Evolutionary conservation across 139 green algal genomes (phyloP), one percentile per base, ranked within the genome.

Genomic region (Limnomonas spitsbergensis): DNA sequence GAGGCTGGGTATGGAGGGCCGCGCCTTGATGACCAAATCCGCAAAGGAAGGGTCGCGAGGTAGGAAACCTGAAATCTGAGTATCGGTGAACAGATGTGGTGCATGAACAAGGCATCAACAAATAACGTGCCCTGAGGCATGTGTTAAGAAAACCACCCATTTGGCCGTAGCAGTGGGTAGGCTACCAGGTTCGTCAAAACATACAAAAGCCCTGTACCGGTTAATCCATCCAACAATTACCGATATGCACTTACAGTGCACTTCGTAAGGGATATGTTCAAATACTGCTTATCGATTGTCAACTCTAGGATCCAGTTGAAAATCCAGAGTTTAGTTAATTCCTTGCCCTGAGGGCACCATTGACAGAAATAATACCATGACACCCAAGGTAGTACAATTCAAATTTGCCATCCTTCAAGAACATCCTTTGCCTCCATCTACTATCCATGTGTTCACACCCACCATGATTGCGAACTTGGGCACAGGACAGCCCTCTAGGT

Each of bases 401-500:
- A 61, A 61, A 61, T 61, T 61, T n/a, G n/a, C n/a, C n/a, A n/a
- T n/a, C n/a, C n/a, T n/a, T n/a, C n/a, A n/a, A n/a, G n/a, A n/a
- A n/a, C n/a, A n/a, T n/a, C n/a, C n/a, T n/a, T n/a, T n/a, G n/a
- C n/a, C n/a, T n/a, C n/a, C n/a, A n/a, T n/a, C n/a, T n/a, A n/a
- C n/a, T n/a, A n/a, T n/a, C n/a, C n/a, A n/a, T n/a, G n/a, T n/a
- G n/a, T n/a, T n/a, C n/a, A n/a, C n/a, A 61, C 56, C 56, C 29
- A 70, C 56, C 56, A 70, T 70, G 29, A 70, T 70, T 24, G 56
- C 56, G 29, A 70, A 70, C 14, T 32, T 24, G 4, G 56, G 56
- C 29, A 7, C 4, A 7, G 4, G 29, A 4, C 24, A 7, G 4
- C 4, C n/a, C 29, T 70, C n/a, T 4, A 70, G 56, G 27, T 70